Evolutionary conservation across 495 filamentous ascomycete species (phyloP), one percentile per base, ranked within the genome.

Genomic region (Apiosordaria backusii): DNA sequence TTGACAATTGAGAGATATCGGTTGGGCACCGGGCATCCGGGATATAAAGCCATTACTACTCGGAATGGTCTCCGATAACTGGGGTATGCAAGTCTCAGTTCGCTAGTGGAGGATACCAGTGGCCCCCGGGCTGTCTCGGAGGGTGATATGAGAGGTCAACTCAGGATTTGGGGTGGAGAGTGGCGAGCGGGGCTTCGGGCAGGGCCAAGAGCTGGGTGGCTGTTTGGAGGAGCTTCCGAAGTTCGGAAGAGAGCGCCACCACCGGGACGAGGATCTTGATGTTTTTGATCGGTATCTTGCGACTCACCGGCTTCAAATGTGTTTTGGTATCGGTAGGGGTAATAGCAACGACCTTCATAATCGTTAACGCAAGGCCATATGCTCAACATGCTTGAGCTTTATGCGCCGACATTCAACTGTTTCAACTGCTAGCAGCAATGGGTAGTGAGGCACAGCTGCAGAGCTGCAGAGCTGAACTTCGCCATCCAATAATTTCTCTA

Each of bases 111-210:
- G 16, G 35, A 45, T 18, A 13, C 3, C 16, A 7, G 35, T 45
- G 35, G 5, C 35, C n/a, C 35, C 35, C 35, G 10, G 35, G 16
- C 10, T 45, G 1, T 45, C 35, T 45, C 35, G n/a, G 52, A 55
- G n/a, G 52, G 52, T 13, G 52, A 55, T 13, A 23, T 55, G n/a
- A 55, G 52, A 55, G 52, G 52, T 55, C 52, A 23, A 55, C 35
- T 45, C 35, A 55, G 4, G 52, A 10, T 55, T 19, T 18, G 52
- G 6, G 18, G 52, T 55, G 52, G 52, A 13, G 52, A 55, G 52
- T 55, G 52, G 52, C 52, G 52, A 55, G 52, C 52, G 22, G 52
- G 22, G 22, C n/a, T 19, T 23, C n/a, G n/a, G 52, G 52, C 22
- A 9, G 52, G 52, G 22, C n/a, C 22, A 23, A 55, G 52, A 21